These are phyloP conservation scores for Pyrus pyrifolia DNA, from an alignment of 306 rosid genomes.

Conservation along the genomic window DNA sequence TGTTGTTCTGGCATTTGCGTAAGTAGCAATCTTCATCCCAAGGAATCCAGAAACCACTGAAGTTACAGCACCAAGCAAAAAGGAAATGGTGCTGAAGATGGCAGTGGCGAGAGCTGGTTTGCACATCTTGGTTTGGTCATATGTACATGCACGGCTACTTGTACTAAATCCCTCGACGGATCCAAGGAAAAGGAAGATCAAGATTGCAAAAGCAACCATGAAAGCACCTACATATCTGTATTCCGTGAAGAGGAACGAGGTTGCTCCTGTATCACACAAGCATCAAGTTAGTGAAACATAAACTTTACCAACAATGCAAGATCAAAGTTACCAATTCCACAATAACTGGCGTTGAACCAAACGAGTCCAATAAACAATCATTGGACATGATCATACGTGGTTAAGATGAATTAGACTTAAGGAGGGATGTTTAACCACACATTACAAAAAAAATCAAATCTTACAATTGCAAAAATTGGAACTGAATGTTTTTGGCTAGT, in stretches of 20 bases:
- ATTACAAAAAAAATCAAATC: neutral
- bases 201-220: constrained; percentile 77
- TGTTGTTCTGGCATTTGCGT: constrained; percentile 94
- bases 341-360: neutral
- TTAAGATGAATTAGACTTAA: neutral
- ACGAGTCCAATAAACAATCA: neutral
- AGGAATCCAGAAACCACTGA: constrained; percentile 88
- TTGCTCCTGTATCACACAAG: constrained; percentile 60
- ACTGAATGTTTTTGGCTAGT: too few species aligned
- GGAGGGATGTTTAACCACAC: neutral
- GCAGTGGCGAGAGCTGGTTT: constrained; percentile 95
- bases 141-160: constrained; percentile 52
- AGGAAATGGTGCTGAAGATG: constrained; percentile 69
- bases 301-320: neutral
- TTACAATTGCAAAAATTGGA: too few species aligned
- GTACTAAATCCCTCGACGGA: constrained; percentile 95
- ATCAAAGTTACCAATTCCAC: neutral
- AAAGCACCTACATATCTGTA: constrained; percentile 76
- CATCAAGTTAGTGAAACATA: constrained; percentile 17
- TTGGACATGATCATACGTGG: neutral
- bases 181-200: constrained; percentile 91
- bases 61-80: constrained; percentile 78
- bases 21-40: constrained; percentile 96
- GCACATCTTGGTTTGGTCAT: constrained; percentile 53
- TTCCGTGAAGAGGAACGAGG: constrained; percentile 85